These are phyloP conservation scores for Pseudocercospora pini-densiflorae DNA, from an alignment of 2,329 filamentous ascomycete species.

Conservation along the genomic window DNA sequence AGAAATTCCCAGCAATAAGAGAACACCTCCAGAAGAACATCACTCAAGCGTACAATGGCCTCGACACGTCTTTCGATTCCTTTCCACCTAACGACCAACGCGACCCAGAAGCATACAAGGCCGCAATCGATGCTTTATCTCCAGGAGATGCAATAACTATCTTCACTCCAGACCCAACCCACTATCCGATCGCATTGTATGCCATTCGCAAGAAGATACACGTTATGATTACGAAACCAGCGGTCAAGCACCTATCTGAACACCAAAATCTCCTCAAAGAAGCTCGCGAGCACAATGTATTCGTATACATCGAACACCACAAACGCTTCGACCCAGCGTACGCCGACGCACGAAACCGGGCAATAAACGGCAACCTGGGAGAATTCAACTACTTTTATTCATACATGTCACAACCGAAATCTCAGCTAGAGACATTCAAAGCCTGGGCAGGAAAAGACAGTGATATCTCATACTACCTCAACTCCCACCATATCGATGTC, in stretches of 20 bases:
- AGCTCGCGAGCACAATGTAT: constrained; percentile 75
- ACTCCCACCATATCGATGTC: constrained; percentile 92
- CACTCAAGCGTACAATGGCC: constrained; percentile 74
- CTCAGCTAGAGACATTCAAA: constrained; percentile 90
- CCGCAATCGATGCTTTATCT: constrained; percentile 80
- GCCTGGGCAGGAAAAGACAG: constrained; percentile 90
- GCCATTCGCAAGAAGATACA: constrained; percentile 87
- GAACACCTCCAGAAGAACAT: constrained; percentile 88
- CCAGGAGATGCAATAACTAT: constrained; percentile 91
- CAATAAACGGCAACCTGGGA: constrained; percentile 67
- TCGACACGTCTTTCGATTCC: constrained; percentile 85
- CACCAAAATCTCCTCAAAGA: constrained; percentile 77
- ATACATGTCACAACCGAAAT: constrained; percentile 95
- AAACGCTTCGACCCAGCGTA: constrained; percentile 96
- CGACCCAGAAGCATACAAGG: constrained; percentile 84
- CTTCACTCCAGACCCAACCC: constrained; percentile 92
- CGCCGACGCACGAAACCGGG: constrained; percentile 80
- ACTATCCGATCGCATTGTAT: constrained; percentile 90
- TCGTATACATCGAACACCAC: constrained; percentile 94
- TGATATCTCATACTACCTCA: constrained; percentile 95
- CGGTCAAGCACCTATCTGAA: constrained; percentile 80
- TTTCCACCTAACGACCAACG: constrained; percentile 74
- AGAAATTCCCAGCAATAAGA: constrained; percentile 92
- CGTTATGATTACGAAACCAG: constrained; percentile 92
- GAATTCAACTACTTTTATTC: constrained; percentile 99